Base-by-base conservation (phyloP, 116 monocot genomes). In the Dioscorea cayenensis region DNA sequence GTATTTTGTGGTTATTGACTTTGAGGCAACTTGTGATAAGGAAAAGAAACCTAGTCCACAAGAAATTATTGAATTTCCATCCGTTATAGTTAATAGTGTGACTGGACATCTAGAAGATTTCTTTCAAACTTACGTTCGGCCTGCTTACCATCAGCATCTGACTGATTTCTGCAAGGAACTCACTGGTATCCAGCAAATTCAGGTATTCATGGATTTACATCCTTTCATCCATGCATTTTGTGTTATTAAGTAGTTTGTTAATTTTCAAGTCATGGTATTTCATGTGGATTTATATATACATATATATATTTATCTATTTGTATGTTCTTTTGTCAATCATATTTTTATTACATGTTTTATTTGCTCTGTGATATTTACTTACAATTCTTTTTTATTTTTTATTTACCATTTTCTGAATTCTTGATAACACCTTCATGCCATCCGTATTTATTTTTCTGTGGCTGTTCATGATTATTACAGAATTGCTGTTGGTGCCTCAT, bases 131-230 rank as follows among this genome's bases (percentile, higher is more conserved):
- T 97, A 97, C 83, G 93, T 97, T 20, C 80, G 90, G 3, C 97
- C 97, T 66, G 76, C 77, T 63, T 82, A 86, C 75, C 78, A 97
- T 77, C 97, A 93, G 75, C 64, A 51, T 73, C 79, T 97, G 51
- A 97, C 86, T 76, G 97, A 97, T 79, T 97, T 90, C 73, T 97
- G 97, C 86, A 97, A 93, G 69, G 90, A 97, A 72, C 90, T 97
- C 22, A 97, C 97, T 65, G 97, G 97, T 18, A 97, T 97, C 60
- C 88, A 90, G 74, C 97, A 97, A 78, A 85, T 89, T 77, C 93
- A 97, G 92, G 97, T 95, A 64, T 70, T 70, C 6, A 36, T 70
- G 62, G 12, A 51, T 64, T 73, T 51, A n/a, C 51, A 14, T 37
- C 17, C 32, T 16, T 73, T 18, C 14, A 38, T 1, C 35, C 16